Evolutionary conservation across 257 asterid species (phyloP).

Genomic region (Solanum pimpinellifolium): DNA sequence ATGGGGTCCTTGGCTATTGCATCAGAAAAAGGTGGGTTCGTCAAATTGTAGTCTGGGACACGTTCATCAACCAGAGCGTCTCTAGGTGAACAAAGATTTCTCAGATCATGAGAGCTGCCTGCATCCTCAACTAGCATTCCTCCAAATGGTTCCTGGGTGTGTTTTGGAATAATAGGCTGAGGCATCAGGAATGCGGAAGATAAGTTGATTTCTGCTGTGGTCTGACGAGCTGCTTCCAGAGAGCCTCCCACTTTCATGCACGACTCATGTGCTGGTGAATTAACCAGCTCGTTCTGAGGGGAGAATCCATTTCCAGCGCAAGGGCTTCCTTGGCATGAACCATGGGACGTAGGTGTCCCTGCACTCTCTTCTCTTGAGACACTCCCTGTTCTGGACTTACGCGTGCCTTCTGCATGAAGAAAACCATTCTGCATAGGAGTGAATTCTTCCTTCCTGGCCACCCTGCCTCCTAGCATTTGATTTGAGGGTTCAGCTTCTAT

Average conservation of each 20-base stretch:
- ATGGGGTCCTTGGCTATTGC: constrained; percentile 21
- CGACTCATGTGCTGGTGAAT: constrained; percentile 30
- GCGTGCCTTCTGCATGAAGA: constrained; percentile 24
- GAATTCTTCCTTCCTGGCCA: constrained; percentile 13
- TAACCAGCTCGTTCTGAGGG: constrained; percentile 31
- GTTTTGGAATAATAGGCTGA: constrained; percentile 12
- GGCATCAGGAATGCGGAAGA: constrained; percentile 36
- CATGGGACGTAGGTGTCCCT: constrained; percentile 72
- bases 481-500: constrained; percentile 24
- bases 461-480: constrained; percentile 17
- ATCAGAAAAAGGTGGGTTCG: constrained; percentile 17
- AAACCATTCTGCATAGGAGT: background rate
- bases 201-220: constrained; percentile 24
- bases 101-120: constrained; percentile 75
- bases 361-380: constrained; percentile 72
- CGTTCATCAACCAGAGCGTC: constrained; percentile 41
- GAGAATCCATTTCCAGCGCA: constrained; percentile 27
- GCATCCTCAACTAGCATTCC: constrained; percentile 63
- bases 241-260: constrained; percentile 13
- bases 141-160: constrained; percentile 31
- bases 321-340: constrained; percentile 65
- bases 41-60: constrained; percentile 40
- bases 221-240: constrained; percentile 17
- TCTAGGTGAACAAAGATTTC: constrained; percentile 43
- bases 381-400: constrained; percentile 43